Percentiles rank a stretch among this genome's conserved stretches.
Evolutionary conservation across 768 basidiomycete species (phyloP).

Genomic region (Suillus bovinus): DNA sequence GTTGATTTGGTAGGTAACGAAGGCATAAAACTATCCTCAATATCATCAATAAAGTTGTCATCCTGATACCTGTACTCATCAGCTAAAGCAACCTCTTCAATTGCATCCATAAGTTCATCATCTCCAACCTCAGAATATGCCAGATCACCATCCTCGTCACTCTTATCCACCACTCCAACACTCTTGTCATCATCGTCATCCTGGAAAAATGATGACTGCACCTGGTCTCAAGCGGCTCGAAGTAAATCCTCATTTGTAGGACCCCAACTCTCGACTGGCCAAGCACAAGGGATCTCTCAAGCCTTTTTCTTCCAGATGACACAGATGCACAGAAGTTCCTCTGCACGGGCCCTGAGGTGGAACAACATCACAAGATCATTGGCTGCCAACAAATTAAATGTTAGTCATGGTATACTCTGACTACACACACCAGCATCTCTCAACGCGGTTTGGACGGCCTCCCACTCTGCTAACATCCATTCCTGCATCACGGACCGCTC

Average conservation of each 20-base stretch:
- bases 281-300: not conserved
- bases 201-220: not conserved
- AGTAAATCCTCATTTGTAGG: not conserved
- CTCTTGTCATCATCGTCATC: no score
- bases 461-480: not conserved
- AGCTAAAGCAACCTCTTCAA: no score
- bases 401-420: not conserved
- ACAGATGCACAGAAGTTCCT: not conserved
- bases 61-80: no score
- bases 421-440: conserved; percentile 6
- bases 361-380: not conserved
- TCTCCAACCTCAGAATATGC: no score
- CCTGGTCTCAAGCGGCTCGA: not conserved
- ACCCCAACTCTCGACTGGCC: conserved; percentile 3
- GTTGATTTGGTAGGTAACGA: not conserved
- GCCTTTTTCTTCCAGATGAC: not conserved
- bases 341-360: not conserved
- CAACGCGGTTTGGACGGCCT: not conserved
- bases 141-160: no score
- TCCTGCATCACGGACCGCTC: not conserved
- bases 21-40: conserved; percentile 3
- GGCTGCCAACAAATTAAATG: not conserved
- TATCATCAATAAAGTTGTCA: not conserved
- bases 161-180: no score
- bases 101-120: no score